Base-by-base conservation (phyloP, 2,329 filamentous ascomycete genomes). In the Lasiodiplodia theobromae region DNA sequence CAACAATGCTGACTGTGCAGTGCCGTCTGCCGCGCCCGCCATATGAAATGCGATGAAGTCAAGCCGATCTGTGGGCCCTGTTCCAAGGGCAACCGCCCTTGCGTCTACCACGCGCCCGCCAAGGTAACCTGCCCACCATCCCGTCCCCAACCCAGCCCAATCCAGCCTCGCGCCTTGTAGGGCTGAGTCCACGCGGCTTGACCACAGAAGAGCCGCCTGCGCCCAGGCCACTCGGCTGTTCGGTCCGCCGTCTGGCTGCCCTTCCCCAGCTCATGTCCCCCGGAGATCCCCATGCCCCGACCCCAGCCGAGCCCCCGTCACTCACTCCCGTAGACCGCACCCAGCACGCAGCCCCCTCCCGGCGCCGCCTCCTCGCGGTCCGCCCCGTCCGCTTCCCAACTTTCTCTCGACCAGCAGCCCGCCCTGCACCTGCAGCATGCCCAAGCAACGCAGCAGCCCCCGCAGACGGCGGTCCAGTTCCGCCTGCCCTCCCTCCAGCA, bases 41-140 rank as follows among this genome's bases (percentile, higher is more conserved):
- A 85, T 69, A 83, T 85, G 73, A 86, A 86, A 75, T 86, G 84
- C 72, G 83, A 85, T 70, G 84, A 86, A 74, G 76, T 76, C 44
- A 81, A 79, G 70, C 83, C 82, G 16, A 73, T 77, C 38, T 84
- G 83, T 71, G 78, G 78, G 47, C 80, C 80, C 71, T 85, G 82
- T 73, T 72, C 76, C 18, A 84, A 83, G 71, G 80, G 78, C 51
- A 76, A 78, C 56, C 79, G 82, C 69, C 77, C 79, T 67, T 85
- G 82, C 71, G 71, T 79, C 16, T 83, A 82, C 73, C 56, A 64
- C 66, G 38, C 66, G 31, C 53, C 66, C 37, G 49, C 53, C 66
- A 68, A 64, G 60, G 67, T 68, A 68, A 63, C 66, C 49, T 52
- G 51, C 57, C 57, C 66, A 49, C 53, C 47, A 21, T 62, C n/a